Evolutionary conservation across 2,329 filamentous ascomycete genomes (phyloP), one percentile per base, ranked within the genome.

Genomic region (Trichoderma koningii): DNA sequence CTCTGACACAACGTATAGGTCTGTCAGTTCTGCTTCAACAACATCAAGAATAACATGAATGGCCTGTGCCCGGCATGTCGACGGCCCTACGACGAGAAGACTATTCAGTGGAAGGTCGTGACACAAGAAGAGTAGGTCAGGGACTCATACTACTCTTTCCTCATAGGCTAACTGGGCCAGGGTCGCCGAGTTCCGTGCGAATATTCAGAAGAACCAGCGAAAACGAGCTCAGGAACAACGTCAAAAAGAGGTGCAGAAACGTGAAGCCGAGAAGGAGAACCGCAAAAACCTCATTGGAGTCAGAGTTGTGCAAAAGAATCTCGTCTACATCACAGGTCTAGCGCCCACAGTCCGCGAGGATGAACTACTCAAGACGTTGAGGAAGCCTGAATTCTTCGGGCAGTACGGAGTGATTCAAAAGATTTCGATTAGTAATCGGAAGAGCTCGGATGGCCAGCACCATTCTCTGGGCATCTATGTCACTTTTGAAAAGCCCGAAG

Each of bases 1-100:
- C 9, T 7, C 59, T 62, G 7, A 53, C 50, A 47, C 0, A 34
- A 5, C 17, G 1, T 14, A 34, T n/a, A 97, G 93, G 94, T 99
- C 76, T 99, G 95, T 79, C 96, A 99, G 82, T 99, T 99, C 80
- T 99, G 95, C 81, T 99, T 94, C 82, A 97, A 99, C 80, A 99
- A 98, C 77, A 96, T 99, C 77, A 96, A 96, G 80, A 96, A 91
- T 72, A 97, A 97, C 73, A 93, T 97, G 85, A 98, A 97, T 75
- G 93, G 94, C 42, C 85, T 97, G 65, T 99, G 95, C 77, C 95
- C 95, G n/a, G 96, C 96, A 70, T 99, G 95, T 77, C 88, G 95
- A 78, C 86, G 95, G 76, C 90, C 92, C 6, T 99, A 99, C 77
- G 93, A 97, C 76, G 96, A 99, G 71, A 94, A 94, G 76, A 96